phyloP scores from a whole-genome alignment of 352 stramenopile genomes.

The Pythium phragmiticola region DNA sequence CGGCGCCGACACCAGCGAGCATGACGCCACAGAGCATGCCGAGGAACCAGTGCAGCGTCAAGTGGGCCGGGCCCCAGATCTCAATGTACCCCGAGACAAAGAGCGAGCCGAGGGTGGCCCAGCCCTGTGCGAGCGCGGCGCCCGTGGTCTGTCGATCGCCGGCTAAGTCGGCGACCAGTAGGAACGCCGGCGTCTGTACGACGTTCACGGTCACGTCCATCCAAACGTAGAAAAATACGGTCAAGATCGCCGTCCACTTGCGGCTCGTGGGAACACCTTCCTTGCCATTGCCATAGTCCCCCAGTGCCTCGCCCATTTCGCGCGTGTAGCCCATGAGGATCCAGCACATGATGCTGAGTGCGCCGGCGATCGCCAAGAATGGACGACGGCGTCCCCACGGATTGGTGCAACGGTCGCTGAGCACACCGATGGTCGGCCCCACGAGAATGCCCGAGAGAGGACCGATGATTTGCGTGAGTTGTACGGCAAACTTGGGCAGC shows the following conservation, averaged over 20 bases:
- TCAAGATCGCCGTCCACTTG: too few species aligned
- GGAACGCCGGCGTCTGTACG: conserved; percentile 1
- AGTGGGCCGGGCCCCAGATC: conserved; percentile 43
- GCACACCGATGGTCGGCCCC: conserved; percentile 27
- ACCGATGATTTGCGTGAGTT: conserved; percentile 36
- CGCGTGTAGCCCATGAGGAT: conserved; percentile 28
- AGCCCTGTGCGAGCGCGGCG: conserved; percentile 43
- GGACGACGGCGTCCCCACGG: conserved; percentile 26
- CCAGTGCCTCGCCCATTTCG: conserved; percentile 20
- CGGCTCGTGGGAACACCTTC: too few species aligned
- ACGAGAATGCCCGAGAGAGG: conserved; percentile 29
- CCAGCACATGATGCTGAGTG: conserved; percentile 28
- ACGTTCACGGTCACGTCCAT: conserved; percentile 36
- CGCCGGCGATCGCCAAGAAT: conserved; percentile 23
- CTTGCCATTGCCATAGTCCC: too few species aligned
- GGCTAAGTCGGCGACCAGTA: conserved; percentile 56
- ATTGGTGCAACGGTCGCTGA: conserved; percentile 28
- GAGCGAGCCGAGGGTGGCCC: conserved; percentile 45
- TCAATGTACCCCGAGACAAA: conserved; percentile 47
- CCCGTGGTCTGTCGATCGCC: conserved; percentile 47
- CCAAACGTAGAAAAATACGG: too few species aligned
- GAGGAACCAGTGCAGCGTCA: conserved; percentile 45
- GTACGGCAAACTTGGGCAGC: conserved; percentile 37
- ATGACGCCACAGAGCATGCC: conserved; percentile 51
- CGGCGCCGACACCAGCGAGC: conserved; percentile 7